Base-by-base conservation (phyloP, 805 yeast genomes). In the Lachancea sp. region DNA sequence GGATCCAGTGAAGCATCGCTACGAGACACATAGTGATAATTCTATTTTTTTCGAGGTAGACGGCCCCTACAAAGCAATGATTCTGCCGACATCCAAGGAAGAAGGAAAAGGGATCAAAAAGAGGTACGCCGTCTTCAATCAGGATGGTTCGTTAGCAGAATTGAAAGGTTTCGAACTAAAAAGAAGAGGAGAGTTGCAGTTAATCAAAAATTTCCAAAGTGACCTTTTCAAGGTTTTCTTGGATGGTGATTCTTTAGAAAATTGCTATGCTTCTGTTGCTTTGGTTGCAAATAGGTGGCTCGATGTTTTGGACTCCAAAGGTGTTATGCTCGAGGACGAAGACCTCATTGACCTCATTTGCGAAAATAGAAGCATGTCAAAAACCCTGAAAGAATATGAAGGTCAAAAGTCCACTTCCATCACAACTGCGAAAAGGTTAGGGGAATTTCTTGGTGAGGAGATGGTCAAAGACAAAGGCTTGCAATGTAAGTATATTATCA, bases 1-100 rank as follows among this genome's bases (percentile, higher is more conserved):
- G 1, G 95, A 90, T 56, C 79, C 85, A 0, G 71, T 70, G 1
- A 72, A 68, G 15, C 72, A 77, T 56, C 76, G 74, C 50, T 92
- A 90, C 63, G 78, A 80, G 41, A 82, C 88, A 0, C 74, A 74
- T 36, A 79, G 90, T 16, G 98, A 92, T 55, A 92, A 92, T 61
- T 83, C 96, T 12, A 92, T 92, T 63, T 90, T 90, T 65, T 92
- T 92, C 51, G 99, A 92, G 60, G 96, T 94, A 15, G 99, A 92
- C 67, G 99, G 99, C 8, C 99, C 99, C 1, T 92, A 92, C 59
- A 83, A 79, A 54, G 98, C 98, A 0, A 92, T 92, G 98, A 77
- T 92, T 42, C 71, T 92, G 38, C 99, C 99, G 4, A 88, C 97
- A 0, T 90, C 97, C 0, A 86, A 87, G 48, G 98, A 92, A 58